Evolutionary conservation across 106 monocot genomes (phyloP), one percentile per base, ranked within the genome.

Genomic region (Apostasia shenzhenica): DNA sequence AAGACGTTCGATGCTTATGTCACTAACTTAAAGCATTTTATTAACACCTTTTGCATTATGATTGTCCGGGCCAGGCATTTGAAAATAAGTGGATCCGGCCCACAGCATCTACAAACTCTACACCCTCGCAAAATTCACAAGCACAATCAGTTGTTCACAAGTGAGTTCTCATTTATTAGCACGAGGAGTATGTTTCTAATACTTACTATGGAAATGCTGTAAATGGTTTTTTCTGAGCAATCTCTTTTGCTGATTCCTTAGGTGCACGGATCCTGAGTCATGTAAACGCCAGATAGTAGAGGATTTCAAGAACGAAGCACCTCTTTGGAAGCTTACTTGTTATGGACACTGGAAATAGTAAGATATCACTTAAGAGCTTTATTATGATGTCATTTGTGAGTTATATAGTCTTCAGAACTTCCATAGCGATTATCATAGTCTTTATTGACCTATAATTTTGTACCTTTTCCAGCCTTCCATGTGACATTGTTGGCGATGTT

Each of bases 251-350:
- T 69, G 7, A 6, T 55, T 10, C n/a, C 68, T 10, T 73, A 92
- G 92, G 54, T 97, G 97, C 75, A 80, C 83, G 48, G 97, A 97
- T 76, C 82, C 86, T 26, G 83, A 90, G 66, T 76, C 86, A 42
- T 97, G 97, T 76, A 92, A 89, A 71, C 72, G 51, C 4, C 71
- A 73, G 69, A 97, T 97, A 68, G 66, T 50, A 55, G 97, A 99
- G 41, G 97, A 92, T 87, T 87, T 85, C 46, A 90, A 87, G 56
- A 81, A 90, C 69, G 92, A 99, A 54, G 71, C 81, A 59, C 92
- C 97, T 12, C 73, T 99, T 46, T 89, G 92, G 92, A 87, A 81
- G 74, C 89, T 92, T 56, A 92, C 92, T 43, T 92, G 89, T 72
- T 97, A 97, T 81, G 81, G 80, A 45, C 97, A 92, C 75, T 69